A percentile compares a stretch with the other conserved stretches of the same genome.
Conservation (phyloP, 805 yeast species). For the Ascoidea rubescens region DNA sequence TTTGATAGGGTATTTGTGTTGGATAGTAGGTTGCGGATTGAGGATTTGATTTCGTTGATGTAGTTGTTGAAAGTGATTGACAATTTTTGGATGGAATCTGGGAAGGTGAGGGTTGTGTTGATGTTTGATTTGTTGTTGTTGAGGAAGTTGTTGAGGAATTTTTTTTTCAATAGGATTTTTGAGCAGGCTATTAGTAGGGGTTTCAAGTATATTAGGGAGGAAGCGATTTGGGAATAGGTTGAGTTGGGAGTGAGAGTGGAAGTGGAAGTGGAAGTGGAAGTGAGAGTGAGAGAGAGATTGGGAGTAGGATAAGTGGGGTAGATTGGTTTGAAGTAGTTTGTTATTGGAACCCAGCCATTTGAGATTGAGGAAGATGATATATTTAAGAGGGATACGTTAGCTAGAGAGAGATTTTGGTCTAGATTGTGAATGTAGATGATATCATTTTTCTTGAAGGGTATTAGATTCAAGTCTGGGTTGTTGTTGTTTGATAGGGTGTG, state of each 20-base stretch:
- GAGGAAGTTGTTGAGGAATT: slow-evolving; percentile 22
- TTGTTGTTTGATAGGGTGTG: neutral
- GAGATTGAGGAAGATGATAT: slow-evolving; percentile 22
- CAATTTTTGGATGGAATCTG: slow-evolving; percentile 2
- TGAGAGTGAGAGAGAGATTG: neutral
- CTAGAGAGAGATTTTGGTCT: neutral
- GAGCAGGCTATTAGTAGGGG: slow-evolving; percentile 51
- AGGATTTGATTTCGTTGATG: slow-evolving; percentile 58
- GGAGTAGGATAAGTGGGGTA: slow-evolving; percentile 7
- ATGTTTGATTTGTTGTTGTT: slow-evolving; percentile 5
- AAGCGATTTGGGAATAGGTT: slow-evolving; percentile 19
- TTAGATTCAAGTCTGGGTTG: neutral
- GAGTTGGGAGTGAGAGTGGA: slow-evolving; percentile 3
- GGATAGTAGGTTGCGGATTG: slow-evolving; percentile 51
- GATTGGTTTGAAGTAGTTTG: slow-evolving; percentile 44
- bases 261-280: neutral
- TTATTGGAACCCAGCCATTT: slow-evolving; percentile 81
- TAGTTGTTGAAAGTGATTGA: slow-evolving; percentile 40
- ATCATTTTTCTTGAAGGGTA: neutral
- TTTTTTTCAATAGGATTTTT: slow-evolving; percentile 49
- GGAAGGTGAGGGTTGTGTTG: slow-evolving; percentile 16
- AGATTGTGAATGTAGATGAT: neutral
- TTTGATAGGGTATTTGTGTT: slow-evolving; percentile 65
- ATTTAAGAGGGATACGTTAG: slow-evolving; percentile 24
- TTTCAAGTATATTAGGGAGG: slow-evolving; percentile 36